These are phyloP conservation scores for Fusarium scirpi DNA, from an alignment of 2,329 filamentous ascomycete genomes.

Conservation along the genomic window DNA sequence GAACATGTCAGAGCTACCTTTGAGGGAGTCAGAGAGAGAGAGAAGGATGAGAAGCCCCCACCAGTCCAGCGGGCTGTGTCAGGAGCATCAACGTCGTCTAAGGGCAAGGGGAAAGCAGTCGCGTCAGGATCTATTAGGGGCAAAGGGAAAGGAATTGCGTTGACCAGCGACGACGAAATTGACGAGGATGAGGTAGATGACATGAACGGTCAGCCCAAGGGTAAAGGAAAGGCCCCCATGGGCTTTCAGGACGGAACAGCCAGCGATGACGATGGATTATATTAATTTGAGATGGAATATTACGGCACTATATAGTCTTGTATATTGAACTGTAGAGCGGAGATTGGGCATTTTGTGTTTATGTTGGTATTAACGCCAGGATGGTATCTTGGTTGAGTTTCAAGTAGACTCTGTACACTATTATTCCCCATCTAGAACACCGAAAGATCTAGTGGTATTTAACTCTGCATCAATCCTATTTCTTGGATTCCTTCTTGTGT, in stretches of 20 bases:
- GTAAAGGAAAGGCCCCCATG: conserved; percentile 67
- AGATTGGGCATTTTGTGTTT: conserved; percentile 29
- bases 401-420: conserved; percentile 29
- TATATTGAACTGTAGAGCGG: conserved; percentile 27
- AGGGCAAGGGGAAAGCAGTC: conserved; percentile 52
- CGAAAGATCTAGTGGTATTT: conserved; percentile 18
- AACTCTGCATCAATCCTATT: conserved; percentile 24
- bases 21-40: conserved; percentile 68
- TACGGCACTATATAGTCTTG: conserved; percentile 26
- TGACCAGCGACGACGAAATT: conserved; percentile 51
- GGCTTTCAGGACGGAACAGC: conserved; percentile 66
- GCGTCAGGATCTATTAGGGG: conserved; percentile 45
- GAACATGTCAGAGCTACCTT: conserved; percentile 85
- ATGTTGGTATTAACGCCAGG: conserved; percentile 34
- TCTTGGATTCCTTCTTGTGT: conserved; percentile 14
- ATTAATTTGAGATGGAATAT: conserved; percentile 51
- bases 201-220: conserved; percentile 57
- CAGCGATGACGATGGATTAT: conserved; percentile 69
- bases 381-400: conserved; percentile 34
- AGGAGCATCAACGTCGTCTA: conserved; percentile 47
- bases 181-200: conserved; percentile 51
- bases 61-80: conserved; percentile 43
- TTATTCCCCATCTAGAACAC: conserved; percentile 10
- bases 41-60: conserved; percentile 55
- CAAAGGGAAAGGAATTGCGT: conserved; percentile 52